Base-by-base conservation (phyloP, 1,284 basidiomycete genomes). In the Rhodotorula mucilaginosa region DNA sequence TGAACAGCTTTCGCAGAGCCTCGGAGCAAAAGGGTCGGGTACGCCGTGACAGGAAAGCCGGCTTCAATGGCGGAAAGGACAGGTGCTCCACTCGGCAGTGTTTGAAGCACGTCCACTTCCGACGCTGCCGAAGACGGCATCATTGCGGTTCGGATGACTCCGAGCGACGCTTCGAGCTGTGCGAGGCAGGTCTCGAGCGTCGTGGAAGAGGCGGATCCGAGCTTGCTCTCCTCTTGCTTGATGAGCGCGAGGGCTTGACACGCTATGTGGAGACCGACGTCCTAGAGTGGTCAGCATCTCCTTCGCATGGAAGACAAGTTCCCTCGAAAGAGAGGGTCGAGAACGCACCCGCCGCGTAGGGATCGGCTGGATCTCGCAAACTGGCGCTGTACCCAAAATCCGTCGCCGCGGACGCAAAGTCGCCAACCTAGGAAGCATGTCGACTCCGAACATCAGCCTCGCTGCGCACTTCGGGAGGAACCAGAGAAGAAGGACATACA, bases 181-280 rank as follows among this genome's bases (percentile, higher is more conserved):
- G 39, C 26, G 16, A 67, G n/a, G 2, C 57, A 67, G 0, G 46
- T 15, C 10, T 62, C 29, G 49, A 72, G 18, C 10, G 62, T 47
- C 5, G 48, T 23, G 19, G 46, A 0, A 2, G 68, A 58, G 3
- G 65, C 18, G 39, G 58, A 3, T 39, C 63, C 62, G 46, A 48
- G 26, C 15, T 26, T 16, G 1, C 64, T n/a, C 26, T 72, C 69
- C 23, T 58, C 65, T 31, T 48, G 46, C 13, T 72, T 67, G 64
- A 74, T 58, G 48, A 65, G 29, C 6, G 73, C 65, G 58, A 71
- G 65, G 1, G 61, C 62, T 18, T 62, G 73, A 39, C 73, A 74
- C 5, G 73, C 70, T 72, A 61, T 44, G 7, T 7, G 8, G 23
- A 19, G 13, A 5, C 7, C 1, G 7, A 5, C 47, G 34, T 5